These are phyloP conservation scores for Gilbertella persicaria DNA, from an alignment of 371 early-diverging fungal species.

Conservation along the genomic window DNA sequence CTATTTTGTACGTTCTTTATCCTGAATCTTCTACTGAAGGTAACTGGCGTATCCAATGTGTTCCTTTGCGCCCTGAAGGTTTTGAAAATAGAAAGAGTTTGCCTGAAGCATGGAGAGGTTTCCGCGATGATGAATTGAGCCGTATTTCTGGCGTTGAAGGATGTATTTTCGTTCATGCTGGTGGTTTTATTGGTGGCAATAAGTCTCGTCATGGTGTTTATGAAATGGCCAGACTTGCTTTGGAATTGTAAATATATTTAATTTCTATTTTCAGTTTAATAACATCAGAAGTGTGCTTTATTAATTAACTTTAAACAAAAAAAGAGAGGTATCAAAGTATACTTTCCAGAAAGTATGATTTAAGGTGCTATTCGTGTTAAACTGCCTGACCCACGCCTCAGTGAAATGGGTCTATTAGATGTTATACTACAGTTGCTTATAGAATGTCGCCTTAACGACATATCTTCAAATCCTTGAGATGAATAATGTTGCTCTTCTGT, in stretches of 20 bases:
- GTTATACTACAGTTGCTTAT: constrained; percentile 12
- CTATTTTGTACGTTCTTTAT: constrained; percentile 81
- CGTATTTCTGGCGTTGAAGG: constrained; percentile 76
- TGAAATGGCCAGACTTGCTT: constrained; percentile 51
- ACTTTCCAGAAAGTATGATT: neutral
- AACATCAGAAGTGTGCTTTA: neutral
- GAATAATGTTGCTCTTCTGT: neutral
- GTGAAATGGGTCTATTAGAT: constrained; percentile 11
- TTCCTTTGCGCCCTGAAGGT: constrained; percentile 75
- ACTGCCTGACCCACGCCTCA: constrained; percentile 22
- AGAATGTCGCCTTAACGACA: constrained; percentile 15
- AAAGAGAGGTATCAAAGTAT: neutral
- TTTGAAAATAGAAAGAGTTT: constrained; percentile 90
- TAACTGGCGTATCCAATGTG: constrained; percentile 80
- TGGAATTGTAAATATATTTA: constrained; percentile 41
- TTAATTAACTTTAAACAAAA: neutral
- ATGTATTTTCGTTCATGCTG: constrained; percentile 94
- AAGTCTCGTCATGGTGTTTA: constrained; percentile 49
- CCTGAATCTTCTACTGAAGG: constrained; percentile 59
- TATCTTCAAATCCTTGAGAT: neutral
- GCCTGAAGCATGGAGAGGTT: constrained; percentile 95
- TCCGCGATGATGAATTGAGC: constrained; percentile 86
- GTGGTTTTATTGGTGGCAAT: constrained; percentile 65
- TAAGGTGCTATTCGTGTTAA: constrained; percentile 7
- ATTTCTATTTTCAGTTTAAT: neutral